Base-by-base conservation (phyloP, 306 rosid genomes). In the Pyrus communis region DNA sequence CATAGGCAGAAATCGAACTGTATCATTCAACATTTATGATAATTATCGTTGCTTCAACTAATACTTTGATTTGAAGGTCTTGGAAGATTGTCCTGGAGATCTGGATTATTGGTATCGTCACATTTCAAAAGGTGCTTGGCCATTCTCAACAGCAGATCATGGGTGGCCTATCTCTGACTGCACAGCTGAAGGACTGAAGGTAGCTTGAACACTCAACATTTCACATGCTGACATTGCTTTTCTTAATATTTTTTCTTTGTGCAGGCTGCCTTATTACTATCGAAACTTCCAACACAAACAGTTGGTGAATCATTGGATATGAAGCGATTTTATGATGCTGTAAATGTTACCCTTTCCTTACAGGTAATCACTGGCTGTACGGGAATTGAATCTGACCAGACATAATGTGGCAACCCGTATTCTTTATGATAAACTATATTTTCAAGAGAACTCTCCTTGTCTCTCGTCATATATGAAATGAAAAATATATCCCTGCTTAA, bases 121-220 rank as follows among this genome's bases (percentile, higher is more conserved):
- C 72, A 64, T 63, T 75, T 75, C 72, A 31, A 75, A 64, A 45
- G 70, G 71, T 13, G 96, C 97, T 60, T 92, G 97, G 97, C 97
- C 97, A 22, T 88, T 92, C 80, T 92, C 97, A 62, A 88, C 92
- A 9, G 88, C 89, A 49, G 97, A 92, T 81, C 97, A 92, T 69
- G 97, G 93, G 80, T 92, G 97, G 97, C 97, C 97, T n/a, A 92
- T 90, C 78, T 92, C 97, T 78, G 97, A 92, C 84, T 92, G 97
- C 86, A 92, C 97, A 7, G 92, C 96, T n/a, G 97, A 92, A 92
- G 96, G 93, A 82, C 82, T 92, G 72, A 92, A 92, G 81, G 97
- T 92, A 81, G 64, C 77, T 72, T 73, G 58, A 18, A 23, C 27
- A 23, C 69, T 25, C 58, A 60, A 42, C 30, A 58, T 73, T 15